These are phyloP conservation scores for Saccharomyces hybrid DNA, from an alignment of 1,139 yeast genomes.

Conservation along the genomic window DNA sequence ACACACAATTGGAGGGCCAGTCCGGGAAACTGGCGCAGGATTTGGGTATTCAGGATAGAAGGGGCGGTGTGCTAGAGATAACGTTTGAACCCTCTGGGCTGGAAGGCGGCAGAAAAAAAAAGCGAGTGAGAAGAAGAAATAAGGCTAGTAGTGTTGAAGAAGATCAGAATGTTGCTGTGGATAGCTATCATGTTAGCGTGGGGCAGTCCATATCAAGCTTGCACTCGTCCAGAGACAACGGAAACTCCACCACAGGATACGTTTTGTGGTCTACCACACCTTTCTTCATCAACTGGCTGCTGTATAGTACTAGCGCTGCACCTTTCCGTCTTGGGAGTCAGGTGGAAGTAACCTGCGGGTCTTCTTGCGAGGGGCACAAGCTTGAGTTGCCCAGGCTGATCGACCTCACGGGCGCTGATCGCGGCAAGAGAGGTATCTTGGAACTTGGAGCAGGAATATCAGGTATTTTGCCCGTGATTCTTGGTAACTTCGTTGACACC, in stretches of 20 bases:
- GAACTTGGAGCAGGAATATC: constrained; percentile 31
- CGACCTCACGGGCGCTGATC: constrained; percentile 1
- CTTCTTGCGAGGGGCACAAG: background rate
- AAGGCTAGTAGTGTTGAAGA: background rate
- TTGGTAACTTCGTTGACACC: constrained; percentile 25
- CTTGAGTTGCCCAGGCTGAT: constrained; percentile 5
- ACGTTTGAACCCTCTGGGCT: constrained; percentile 14
- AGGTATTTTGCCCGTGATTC: constrained; percentile 22
- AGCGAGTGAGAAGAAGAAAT: background rate
- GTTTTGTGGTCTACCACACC: constrained; percentile 32
- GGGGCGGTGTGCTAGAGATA: constrained; percentile 9
- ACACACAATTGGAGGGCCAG: constrained; percentile 18
- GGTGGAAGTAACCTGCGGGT: constrained; percentile 1
- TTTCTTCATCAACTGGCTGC: constrained; percentile 27
- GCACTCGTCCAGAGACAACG: constrained; percentile 24
- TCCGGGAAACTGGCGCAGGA: constrained; percentile 26
- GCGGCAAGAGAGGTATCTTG: constrained; percentile 12
- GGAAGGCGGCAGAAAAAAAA: constrained; percentile 2
- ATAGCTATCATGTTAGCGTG: constrained; percentile 14
- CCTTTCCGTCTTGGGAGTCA: constrained; percentile 15
- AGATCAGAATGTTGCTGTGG: background rate
- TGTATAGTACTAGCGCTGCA: constrained; percentile 18
- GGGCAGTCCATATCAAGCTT: constrained; percentile 26
- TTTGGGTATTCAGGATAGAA: constrained; percentile 24
- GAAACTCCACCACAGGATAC: constrained; percentile 32